These are phyloP conservation scores for Kazachstania martiniae DNA, from an alignment of 805 yeast species.

Conservation along the genomic window DNA sequence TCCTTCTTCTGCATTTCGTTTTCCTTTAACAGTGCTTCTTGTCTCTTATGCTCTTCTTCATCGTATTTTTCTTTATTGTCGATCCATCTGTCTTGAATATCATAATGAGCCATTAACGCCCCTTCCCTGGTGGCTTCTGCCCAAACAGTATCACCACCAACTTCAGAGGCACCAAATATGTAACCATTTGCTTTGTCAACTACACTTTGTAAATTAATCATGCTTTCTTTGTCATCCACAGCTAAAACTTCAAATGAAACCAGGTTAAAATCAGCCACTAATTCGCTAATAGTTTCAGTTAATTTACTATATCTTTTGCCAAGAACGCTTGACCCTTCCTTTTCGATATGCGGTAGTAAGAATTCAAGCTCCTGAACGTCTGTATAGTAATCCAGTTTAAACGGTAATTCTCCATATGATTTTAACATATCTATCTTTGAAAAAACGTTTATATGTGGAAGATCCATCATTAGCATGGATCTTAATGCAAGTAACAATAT, in stretches of 20 bases:
- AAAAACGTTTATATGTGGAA: slow-evolving; percentile 88
- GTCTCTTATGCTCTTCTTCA: slow-evolving; percentile 40
- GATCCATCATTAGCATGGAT: slow-evolving; percentile 83
- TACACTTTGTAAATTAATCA: slow-evolving; percentile 68
- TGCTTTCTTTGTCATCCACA: slow-evolving; percentile 82
- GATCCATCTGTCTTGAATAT: slow-evolving; percentile 92
- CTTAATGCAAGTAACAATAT: slow-evolving; percentile 69
- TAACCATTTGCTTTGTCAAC: slow-evolving; percentile 93
- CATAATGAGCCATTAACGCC: slow-evolving; percentile 42
- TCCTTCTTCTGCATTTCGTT: slow-evolving; percentile 32
- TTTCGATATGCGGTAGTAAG: slow-evolving; percentile 55
- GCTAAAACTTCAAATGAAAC: slow-evolving; percentile 84
- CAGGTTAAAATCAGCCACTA: slow-evolving; percentile 77
- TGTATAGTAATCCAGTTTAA: slow-evolving; percentile 75
- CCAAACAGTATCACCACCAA: slow-evolving; percentile 97
- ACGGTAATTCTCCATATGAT: slow-evolving; percentile 72
- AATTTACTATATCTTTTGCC: slow-evolving; percentile 54
- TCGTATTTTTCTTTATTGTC: slow-evolving; percentile 76
- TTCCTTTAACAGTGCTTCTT: slow-evolving; percentile 33
- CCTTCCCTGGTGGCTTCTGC: slow-evolving; percentile 88
- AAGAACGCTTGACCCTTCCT: slow-evolving; percentile 58
- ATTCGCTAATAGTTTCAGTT: slow-evolving; percentile 68
- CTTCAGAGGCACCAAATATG: slow-evolving; percentile 81
- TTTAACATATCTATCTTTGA: slow-evolving; percentile 80
- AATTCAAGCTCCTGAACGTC: slow-evolving; percentile 78